Conservation (phyloP, 2,329 filamentous ascomycete species). For the Calonectria multiphialidica region DNA sequence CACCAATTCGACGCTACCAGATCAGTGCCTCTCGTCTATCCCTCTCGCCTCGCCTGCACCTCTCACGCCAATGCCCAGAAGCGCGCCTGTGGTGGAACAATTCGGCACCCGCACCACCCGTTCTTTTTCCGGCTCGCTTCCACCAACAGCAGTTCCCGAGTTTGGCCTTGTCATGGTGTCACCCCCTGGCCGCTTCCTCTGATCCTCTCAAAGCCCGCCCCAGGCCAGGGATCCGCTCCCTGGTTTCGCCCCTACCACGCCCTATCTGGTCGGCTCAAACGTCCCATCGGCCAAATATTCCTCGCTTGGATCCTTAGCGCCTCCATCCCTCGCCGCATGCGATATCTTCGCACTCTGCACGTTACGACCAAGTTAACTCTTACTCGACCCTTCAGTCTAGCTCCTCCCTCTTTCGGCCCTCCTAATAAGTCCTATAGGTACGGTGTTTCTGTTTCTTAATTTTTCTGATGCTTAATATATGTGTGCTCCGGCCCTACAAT, state of each 20-base stretch:
- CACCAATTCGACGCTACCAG: background rate
- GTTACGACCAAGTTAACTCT: slow-evolving; percentile 18
- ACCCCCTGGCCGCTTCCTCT: slow-evolving; percentile 37
- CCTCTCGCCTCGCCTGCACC: slow-evolving; percentile 30
- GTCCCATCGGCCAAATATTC: slow-evolving; percentile 45
- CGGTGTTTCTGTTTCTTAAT: background rate
- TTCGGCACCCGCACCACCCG: slow-evolving; percentile 36
- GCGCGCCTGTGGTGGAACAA: slow-evolving; percentile 47
- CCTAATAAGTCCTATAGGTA: slow-evolving; percentile 12
- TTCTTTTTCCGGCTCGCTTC: slow-evolving; percentile 34
- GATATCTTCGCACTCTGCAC: slow-evolving; percentile 30
- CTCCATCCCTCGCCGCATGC: slow-evolving; percentile 32
- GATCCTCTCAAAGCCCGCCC: slow-evolving; percentile 31
- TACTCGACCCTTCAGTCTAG: slow-evolving; percentile 11
- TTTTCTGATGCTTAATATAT: background rate
- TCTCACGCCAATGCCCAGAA: slow-evolving; percentile 19
- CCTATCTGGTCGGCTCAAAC: slow-evolving; percentile 42
- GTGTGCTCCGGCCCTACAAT: slow-evolving; percentile 7
- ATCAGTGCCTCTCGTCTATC: slow-evolving; percentile 14
- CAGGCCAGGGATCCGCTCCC: slow-evolving; percentile 41
- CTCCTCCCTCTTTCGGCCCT: slow-evolving; percentile 15
- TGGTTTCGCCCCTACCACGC: slow-evolving; percentile 41
- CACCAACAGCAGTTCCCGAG: slow-evolving; percentile 42
- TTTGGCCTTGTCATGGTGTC: slow-evolving; percentile 22
- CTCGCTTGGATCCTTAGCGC: slow-evolving; percentile 41